Conservation (phyloP, 257 asterid species). For the Nicotiana otophora region DNA sequence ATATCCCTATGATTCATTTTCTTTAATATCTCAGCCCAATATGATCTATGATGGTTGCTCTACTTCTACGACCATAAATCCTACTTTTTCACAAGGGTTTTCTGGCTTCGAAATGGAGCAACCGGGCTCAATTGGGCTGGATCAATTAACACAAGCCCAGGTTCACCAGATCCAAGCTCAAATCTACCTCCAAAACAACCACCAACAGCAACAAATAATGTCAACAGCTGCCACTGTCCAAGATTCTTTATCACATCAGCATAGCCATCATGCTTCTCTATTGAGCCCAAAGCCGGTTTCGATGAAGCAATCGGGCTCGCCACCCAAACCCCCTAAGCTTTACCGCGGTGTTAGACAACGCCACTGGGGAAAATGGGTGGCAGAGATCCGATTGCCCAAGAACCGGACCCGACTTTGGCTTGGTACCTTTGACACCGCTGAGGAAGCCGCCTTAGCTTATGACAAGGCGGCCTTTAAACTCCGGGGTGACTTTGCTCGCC, state of each 20-base stretch:
- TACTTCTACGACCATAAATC: slow-evolving; percentile 9
- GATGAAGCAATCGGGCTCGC: slow-evolving; percentile 51
- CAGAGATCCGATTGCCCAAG: slow-evolving; percentile 23
- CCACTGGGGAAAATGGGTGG: slow-evolving; percentile 29
- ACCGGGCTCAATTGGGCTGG: slow-evolving; percentile 29
- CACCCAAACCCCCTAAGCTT: slow-evolving; percentile 16
- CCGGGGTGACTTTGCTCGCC: slow-evolving; percentile 76
- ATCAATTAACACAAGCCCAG: slow-evolving; percentile 36
- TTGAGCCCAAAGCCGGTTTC: slow-evolving; percentile 49
- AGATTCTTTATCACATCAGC: slow-evolving; percentile 15
- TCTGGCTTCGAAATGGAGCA: slow-evolving; percentile 27
- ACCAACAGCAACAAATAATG: slow-evolving; percentile 18
- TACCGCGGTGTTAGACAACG: slow-evolving; percentile 24
- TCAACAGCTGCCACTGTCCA: slow-evolving; percentile 15
- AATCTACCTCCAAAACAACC: slow-evolving; percentile 18
- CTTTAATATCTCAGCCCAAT: slow-evolving; percentile 5
- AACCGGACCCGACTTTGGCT: slow-evolving; percentile 17
- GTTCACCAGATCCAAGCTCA: slow-evolving; percentile 50
- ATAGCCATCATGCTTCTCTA: slow-evolving; percentile 11
- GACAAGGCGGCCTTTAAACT: slow-evolving; percentile 68
- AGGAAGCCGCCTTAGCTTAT: slow-evolving; percentile 19
- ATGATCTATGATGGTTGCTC: slow-evolving; percentile 12
- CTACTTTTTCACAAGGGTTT: slow-evolving; percentile 4
- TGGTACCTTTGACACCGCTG: slow-evolving; percentile 18
- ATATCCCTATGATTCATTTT: slow-evolving; percentile 28